phyloP scores from a whole-genome alignment of 2,329 filamentous ascomycete genomes.

The Zelopaecilomyces penicillatus region DNA sequence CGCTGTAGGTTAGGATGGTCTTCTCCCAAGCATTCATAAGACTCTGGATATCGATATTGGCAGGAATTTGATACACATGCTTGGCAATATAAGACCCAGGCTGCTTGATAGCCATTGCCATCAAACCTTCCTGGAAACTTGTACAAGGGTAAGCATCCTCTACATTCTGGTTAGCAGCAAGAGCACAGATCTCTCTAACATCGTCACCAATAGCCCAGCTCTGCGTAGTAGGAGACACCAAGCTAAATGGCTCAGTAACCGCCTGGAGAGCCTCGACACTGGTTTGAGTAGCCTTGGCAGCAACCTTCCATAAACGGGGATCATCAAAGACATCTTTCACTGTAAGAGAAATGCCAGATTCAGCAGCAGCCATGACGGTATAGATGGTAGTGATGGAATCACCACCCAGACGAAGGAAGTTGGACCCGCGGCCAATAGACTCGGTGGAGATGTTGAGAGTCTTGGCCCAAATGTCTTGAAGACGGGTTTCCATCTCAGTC shows the following conservation, averaged over 20 bases:
- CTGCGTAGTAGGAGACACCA: slow-evolving; percentile 15
- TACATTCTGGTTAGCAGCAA: slow-evolving; percentile 5
- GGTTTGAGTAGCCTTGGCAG: neutral
- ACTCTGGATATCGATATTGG: neutral
- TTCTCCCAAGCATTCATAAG: slow-evolving; percentile 21
- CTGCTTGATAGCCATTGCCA: neutral
- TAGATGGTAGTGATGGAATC: slow-evolving; percentile 19
- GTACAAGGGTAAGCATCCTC: slow-evolving; percentile 25
- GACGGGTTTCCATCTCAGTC: slow-evolving; percentile 2
- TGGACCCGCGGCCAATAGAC: slow-evolving; percentile 21
- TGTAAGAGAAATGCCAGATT: slow-evolving; percentile 3
- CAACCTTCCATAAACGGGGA: slow-evolving; percentile 7
- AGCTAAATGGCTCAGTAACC: slow-evolving; percentile 1
- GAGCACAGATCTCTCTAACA: neutral
- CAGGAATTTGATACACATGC: slow-evolving; percentile 16
- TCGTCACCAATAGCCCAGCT: neutral
- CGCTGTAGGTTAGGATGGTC: neutral
- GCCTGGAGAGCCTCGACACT: neutral
- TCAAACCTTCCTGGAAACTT: slow-evolving; percentile 28
- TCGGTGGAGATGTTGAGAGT: no score
- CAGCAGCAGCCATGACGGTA: slow-evolving; percentile 5
- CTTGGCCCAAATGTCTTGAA: slow-evolving; percentile 8
- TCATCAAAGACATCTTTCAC: slow-evolving; percentile 14
- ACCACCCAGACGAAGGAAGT: slow-evolving; percentile 20
- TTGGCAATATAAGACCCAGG: slow-evolving; percentile 2